Evolutionary conservation across 129 eudicot genomes (phyloP).

Genomic region (Rutidosis leptorrhynchoides): DNA sequence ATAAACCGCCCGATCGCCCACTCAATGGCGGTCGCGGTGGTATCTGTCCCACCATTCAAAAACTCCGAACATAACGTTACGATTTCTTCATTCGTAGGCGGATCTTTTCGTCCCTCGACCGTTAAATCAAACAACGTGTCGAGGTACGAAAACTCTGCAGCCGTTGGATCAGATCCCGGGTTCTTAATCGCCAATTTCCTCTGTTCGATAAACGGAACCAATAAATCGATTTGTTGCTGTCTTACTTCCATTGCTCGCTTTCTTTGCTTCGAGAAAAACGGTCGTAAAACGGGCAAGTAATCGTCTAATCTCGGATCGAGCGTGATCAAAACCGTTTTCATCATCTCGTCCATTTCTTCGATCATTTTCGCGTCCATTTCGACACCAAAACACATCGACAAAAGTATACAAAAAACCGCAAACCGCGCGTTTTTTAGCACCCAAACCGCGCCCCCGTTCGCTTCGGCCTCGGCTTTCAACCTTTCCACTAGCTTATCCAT

Average conservation of each 20-base stretch:
- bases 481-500: slow-evolving; percentile 63
- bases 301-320: slow-evolving; percentile 80
- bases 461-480: slow-evolving; percentile 49
- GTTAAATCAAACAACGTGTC: slow-evolving; percentile 69
- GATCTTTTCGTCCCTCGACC: slow-evolving; percentile 60
- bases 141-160: slow-evolving; percentile 69
- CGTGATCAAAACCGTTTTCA: slow-evolving; percentile 62
- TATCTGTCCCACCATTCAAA: slow-evolving; percentile 89
- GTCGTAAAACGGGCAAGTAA: slow-evolving; percentile 57
- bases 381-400: slow-evolving; percentile 81
- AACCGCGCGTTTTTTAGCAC: slow-evolving; percentile 70
- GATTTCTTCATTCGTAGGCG: slow-evolving; percentile 48
- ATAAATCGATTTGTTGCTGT: slow-evolving; percentile 47
- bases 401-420: slow-evolving; percentile 72
- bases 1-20: slow-evolving; percentile 84
- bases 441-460: slow-evolving; percentile 57
- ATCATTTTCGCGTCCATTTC: slow-evolving; percentile 65
- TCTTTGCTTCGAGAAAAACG: slow-evolving; percentile 60
- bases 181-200: slow-evolving; percentile 32
- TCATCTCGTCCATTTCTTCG: slow-evolving; percentile 64
- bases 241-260: slow-evolving; percentile 52
- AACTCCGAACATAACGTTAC: slow-evolving; percentile 89
- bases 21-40: slow-evolving; percentile 86
- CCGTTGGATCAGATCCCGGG: slow-evolving; percentile 40
- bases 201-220: slow-evolving; percentile 55